Evolutionary conservation across 257 asterid species (phyloP).

Genomic region (Solanum lignicaule): DNA sequence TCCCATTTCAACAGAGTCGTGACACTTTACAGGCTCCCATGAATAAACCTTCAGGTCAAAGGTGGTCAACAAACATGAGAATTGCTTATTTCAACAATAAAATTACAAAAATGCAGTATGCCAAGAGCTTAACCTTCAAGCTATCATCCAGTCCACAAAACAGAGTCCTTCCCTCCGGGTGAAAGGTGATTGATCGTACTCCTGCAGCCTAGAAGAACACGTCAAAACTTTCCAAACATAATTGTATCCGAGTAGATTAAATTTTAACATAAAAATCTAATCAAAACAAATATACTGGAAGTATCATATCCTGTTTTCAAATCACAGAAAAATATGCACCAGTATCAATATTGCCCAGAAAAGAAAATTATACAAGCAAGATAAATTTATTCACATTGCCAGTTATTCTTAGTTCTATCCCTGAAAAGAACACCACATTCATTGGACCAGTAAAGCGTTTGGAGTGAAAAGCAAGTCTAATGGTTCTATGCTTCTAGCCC

Average conservation of each 20-base stretch:
- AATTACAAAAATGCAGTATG: background rate
- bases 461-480: background rate
- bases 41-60: slow-evolving; percentile 68
- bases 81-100: background rate
- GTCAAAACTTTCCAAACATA: slow-evolving; percentile 3
- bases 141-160: slow-evolving; percentile 91
- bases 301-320: background rate
- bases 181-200: slow-evolving; percentile 76
- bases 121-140: slow-evolving; percentile 54
- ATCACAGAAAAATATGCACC: background rate
- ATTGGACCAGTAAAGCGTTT: background rate
- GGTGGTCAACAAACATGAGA: slow-evolving; percentile 7
- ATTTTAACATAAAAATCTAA: background rate
- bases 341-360: background rate
- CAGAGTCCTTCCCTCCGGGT: slow-evolving; percentile 89
- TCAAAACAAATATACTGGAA: background rate
- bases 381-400: background rate
- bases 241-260: background rate
- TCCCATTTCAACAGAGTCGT: slow-evolving; percentile 91
- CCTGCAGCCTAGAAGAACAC: slow-evolving; percentile 53
- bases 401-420: background rate
- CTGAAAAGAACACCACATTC: background rate
- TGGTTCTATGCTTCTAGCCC: background rate
- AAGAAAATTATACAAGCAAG: background rate
- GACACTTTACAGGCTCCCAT: slow-evolving; percentile 97